Base-by-base conservation (phyloP, 1,139 yeast species). In the Sugiyamaella castrensis region DNA sequence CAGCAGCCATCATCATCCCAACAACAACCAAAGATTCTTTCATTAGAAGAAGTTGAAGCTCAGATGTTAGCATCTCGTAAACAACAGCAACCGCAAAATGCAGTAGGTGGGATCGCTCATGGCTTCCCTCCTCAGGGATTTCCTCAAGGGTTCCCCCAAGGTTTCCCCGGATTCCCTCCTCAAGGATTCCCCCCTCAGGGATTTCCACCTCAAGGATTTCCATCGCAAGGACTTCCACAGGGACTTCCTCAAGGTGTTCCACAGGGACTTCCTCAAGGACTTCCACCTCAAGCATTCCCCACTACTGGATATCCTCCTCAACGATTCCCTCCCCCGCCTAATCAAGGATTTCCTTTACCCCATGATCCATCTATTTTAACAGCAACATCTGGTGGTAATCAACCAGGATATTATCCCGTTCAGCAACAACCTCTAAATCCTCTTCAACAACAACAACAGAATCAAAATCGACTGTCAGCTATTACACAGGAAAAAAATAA, bases 11-110 rank as follows among this genome's bases (percentile, higher is more conserved):
- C 32, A 9, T 15, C 32, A n/a, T 48, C 39, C 41, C 58, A 46
- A 36, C 59, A 44, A 36, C 61, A 53, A 27, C 59, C 50, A 53
- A 51, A 54, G 60, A 74, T 82, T 41, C 71, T 82, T 57, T 82
- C 91, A 12, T 71, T 85, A 58, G 88, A 82, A 64, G 92, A 86
- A 60, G 81, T 84, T 57, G 92, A 85, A 65, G 87, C 91, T 11
- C 87, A 81, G 61, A 75, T 85, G 67, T 71, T 43, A 38, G 29
- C 51, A 43, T 40, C 37, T 16, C 44, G 28, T 12, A 43, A 33
- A 29, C 44, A n/a, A 11, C 38, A 35, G 15, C 50, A 47, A 48
- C 31, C 40, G 13, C 53, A 40, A 15, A 50, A 35, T 37, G 42
- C 42, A 24, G 47, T 38, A 1, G 43, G 28, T 19, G 47, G 37